phyloP scores from a whole-genome alignment of 2,329 filamentous ascomycete genomes.

The Penicillium sp. region DNA sequence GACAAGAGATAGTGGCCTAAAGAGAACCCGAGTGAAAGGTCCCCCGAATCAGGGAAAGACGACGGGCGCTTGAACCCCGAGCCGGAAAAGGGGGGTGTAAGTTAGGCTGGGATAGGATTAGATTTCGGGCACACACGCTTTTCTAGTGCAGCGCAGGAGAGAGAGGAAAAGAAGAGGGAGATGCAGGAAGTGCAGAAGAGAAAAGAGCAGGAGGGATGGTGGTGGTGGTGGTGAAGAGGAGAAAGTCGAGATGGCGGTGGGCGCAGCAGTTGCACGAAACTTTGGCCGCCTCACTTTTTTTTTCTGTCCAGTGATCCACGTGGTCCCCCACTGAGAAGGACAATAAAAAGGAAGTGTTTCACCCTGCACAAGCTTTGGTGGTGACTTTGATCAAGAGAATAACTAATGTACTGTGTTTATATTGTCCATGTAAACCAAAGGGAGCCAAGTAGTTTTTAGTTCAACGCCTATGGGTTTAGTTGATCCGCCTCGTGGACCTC shows the following conservation, averaged over 20 bases:
- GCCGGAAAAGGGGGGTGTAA: background rate
- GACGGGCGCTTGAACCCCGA: constrained; percentile 3
- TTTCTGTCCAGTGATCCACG: constrained; percentile 28
- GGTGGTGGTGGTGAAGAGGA: constrained; percentile 22
- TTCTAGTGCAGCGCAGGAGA: background rate
- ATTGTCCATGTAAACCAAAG: background rate
- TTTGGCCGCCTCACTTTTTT: constrained; percentile 36
- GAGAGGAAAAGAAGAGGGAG: background rate
- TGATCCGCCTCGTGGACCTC: constrained; percentile 33
- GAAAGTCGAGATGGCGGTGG: constrained; percentile 34
- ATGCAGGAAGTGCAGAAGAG: constrained; percentile 17
- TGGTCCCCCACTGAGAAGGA: constrained; percentile 19
- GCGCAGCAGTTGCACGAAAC: constrained; percentile 20
- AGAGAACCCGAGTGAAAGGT: background rate
- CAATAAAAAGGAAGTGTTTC: background rate
- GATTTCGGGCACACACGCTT: constrained; percentile 15
- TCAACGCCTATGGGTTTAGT: background rate
- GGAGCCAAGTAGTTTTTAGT: background rate
- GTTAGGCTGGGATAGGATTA: constrained; percentile 12
- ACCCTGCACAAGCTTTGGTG: background rate
- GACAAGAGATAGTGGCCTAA: constrained; percentile 17
- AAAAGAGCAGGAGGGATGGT: constrained; percentile 15
- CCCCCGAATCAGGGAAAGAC: constrained; percentile 18
- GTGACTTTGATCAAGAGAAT: background rate
- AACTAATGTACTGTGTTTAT: background rate